Base-by-base conservation (phyloP, 2,329 filamentous ascomycete genomes). In the Epicoccum nigrum region DNA sequence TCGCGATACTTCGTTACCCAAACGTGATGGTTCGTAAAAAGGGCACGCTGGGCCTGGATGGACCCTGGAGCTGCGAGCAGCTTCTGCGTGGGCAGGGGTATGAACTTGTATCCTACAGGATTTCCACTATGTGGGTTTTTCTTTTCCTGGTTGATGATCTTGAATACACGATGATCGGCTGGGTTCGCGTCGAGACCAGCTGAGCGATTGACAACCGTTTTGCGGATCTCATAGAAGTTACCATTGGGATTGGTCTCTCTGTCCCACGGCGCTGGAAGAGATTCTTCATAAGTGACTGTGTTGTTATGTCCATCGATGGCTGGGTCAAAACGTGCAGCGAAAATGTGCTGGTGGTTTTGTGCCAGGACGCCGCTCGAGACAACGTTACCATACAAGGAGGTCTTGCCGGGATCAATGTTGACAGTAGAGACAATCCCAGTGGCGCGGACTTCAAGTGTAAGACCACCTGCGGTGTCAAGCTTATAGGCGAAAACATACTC, bases 291-390 rank as follows among this genome's bases (percentile, higher is more conserved):
- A 7, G 82, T 68, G 5, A 86, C 70, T 0, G 78, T 79, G 55
- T 85, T 86, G 2, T 75, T 62, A 62, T 80, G 74, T 17, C 79
- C 74, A 56, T 87, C 85, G 31, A 88, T 79, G 7, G 82, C 82
- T 0, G 86, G 85, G 59, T 90, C 86, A 40, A 89, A 82, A 1
- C 68, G 65, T 7, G 65, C 60, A 11, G 67, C 67, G 65, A 90
- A 89, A 34, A 89, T 78, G 71, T 90, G 87, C 66, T 90, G 87
- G 58, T 90, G 86, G 67, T 88, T 85, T 54, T 85, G 84, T 0
- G 86, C 87, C 1, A 89, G 73, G 0, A 86, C 82, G 0, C 86
- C 86, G 0, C 83, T 81, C 0, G 79, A 77, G 2, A 89, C 86
- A 2, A 87, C 80, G 46, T 83, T 89, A 25, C 85, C 85, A 65